These are phyloP conservation scores for Psilocybe tampanensis DNA, from an alignment of 768 basidiomycete genomes.

Conservation along the genomic window DNA sequence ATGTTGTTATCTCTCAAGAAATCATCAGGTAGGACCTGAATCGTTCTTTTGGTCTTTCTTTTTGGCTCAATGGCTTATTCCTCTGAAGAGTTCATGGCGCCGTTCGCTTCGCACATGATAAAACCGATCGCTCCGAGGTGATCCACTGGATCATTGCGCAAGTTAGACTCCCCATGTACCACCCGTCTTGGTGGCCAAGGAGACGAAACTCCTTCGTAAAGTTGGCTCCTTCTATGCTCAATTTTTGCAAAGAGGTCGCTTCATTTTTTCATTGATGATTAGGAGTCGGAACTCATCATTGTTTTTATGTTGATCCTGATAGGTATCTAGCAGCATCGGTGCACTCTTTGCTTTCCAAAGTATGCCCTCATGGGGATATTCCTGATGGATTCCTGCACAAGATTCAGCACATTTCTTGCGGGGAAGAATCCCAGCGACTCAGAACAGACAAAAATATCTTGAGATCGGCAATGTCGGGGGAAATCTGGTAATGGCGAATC, in stretches of 20 bases:
- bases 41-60: neutral
- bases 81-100: neutral
- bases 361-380: neutral
- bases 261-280: neutral
- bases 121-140: conserved; percentile 7
- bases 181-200: conserved; percentile 10
- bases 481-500: neutral
- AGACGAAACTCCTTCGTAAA: neutral
- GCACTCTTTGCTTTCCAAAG: neutral
- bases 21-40: neutral
- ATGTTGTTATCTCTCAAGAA: neutral
- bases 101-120: neutral
- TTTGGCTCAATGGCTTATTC: neutral
- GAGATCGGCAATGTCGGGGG: neutral
- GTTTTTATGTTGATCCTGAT: conserved; percentile 1
- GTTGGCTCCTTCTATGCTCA: neutral
- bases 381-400: neutral
- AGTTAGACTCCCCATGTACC: conserved; percentile 4
- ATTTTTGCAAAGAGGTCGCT: neutral
- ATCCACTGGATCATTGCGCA: conserved; percentile 7
- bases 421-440: neutral
- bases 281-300: conserved; percentile 7
- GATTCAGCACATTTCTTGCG: neutral
- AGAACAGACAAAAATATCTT: neutral
- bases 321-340: neutral